A percentile compares a stretch with the other conserved stretches of the same genome.
Evolutionary conservation across 441 rosid genomes (phyloP).

Genomic region (Sinapis alba): DNA sequence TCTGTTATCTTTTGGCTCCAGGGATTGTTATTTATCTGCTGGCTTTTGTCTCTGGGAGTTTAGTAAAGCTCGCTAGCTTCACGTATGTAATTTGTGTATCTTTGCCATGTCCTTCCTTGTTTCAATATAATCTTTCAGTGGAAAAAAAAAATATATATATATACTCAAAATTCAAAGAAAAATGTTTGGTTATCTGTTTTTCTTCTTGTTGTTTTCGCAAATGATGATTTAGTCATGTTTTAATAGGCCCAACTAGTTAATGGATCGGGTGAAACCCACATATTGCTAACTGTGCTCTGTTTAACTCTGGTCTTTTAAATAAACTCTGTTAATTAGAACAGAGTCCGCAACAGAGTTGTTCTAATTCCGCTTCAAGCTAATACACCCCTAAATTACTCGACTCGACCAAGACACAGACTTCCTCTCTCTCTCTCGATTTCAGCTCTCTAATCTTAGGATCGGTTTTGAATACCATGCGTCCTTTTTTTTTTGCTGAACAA

Average conservation of each 20-base stretch:
- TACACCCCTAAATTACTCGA: background rate
- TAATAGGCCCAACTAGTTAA: background rate
- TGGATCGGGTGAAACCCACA: background rate
- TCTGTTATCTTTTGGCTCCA: background rate
- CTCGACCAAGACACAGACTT: background rate
- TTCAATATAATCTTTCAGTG: no score
- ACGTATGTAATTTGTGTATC: no score
- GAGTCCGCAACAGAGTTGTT: background rate
- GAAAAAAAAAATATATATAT: no score
- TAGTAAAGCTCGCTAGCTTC: background rate
- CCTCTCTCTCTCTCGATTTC: conserved; percentile 35
- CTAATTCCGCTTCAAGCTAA: background rate
- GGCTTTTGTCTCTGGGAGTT: background rate
- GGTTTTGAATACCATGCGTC: no score
- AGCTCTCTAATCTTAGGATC: background rate
- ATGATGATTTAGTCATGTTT: background rate
- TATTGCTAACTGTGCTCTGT: background rate
- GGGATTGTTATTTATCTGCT: background rate
- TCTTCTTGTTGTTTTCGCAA: background rate
- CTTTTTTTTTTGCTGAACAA: background rate
- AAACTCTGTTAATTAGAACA: background rate
- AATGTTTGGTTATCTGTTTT: background rate
- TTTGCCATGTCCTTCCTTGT: no score
- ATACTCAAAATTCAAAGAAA: background rate
- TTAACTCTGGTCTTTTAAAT: no score